Base-by-base conservation (phyloP, 305 asterid genomes). In the Fraxinus albicans region DNA sequence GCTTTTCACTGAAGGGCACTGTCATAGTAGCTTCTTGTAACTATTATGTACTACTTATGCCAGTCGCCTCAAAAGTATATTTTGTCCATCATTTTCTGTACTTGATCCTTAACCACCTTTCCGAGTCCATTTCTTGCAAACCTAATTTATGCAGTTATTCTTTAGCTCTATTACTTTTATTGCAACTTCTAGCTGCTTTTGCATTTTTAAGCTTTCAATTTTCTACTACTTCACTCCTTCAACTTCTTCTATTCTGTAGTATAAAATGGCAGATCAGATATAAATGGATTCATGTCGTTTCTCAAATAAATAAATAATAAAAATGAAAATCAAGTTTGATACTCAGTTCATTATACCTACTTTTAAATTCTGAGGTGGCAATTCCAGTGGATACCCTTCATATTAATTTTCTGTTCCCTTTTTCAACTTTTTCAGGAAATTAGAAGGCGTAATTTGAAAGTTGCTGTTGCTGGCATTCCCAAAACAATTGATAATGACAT, bases 401-500 rank as follows among this genome's bases (percentile, higher is more conserved):
- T 67, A 27, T 23, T 67, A 67, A 70, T 29, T 29, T 70, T 4
- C 44, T 17, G 12, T 13, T 38, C 23, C 73, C 27, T 23, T 69
- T 1, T 69, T 29, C 17, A 44, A 44, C 44, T 63, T 19, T 38
- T 85, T 78, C 87, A 90, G 95, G 95, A 91, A 87, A 79, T 90
- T 60, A 83, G 91, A 79, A 91, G 80, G 82, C 93, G 95, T 15
- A 91, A 91, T 72, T 88, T 90, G 34, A 90, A 86, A 79, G 91
- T 89, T 70, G 85, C 77, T 60, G 93, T 90, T 81, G 95, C 87
- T 76, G 93, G 97, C 50, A 90, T 93, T 42, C 97, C 98, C 77
- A 93, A 91, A 89, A 93, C 93, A 84, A 91, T 91, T 80, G 95
- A 91, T 84, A 91, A 91, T 85, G 95, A 90, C 84, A 87, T 91